Percentiles rank a stretch among this genome's conserved stretches.
phyloP scores from a whole-genome alignment of 805 yeast species.

The Diddensiella santjacobensis region DNA sequence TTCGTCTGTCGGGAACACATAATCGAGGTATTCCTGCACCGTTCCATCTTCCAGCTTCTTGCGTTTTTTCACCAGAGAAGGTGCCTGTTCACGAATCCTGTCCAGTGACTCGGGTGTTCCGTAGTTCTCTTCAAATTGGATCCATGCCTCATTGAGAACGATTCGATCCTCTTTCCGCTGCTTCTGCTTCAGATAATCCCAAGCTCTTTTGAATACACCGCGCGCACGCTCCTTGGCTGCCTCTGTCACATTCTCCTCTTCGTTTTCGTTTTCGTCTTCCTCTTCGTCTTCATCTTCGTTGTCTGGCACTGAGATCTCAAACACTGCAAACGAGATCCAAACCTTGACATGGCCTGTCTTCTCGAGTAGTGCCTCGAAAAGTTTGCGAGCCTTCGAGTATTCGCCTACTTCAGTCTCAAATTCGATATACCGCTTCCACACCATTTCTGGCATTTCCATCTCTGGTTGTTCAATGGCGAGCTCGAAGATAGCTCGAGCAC shows the following conservation, averaged over 20 bases:
- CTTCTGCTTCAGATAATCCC: slow-evolving; percentile 40
- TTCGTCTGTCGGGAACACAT: slow-evolving; percentile 64
- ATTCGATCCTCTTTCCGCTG: slow-evolving; percentile 44
- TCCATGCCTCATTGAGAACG: slow-evolving; percentile 56
- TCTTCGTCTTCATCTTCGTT: slow-evolving; percentile 44
- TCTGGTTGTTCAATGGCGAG: slow-evolving; percentile 41
- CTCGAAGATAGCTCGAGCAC: slow-evolving; percentile 62
- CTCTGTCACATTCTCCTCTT: slow-evolving; percentile 46
- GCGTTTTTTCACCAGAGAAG: slow-evolving; percentile 48
- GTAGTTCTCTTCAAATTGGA: slow-evolving; percentile 58
- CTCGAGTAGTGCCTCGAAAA: slow-evolving; percentile 43
- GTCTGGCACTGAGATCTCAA: slow-evolving; percentile 57
- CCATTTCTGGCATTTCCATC: slow-evolving; percentile 27
- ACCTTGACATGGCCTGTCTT: slow-evolving; percentile 35
- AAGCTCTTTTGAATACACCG: slow-evolving; percentile 51
- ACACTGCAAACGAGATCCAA: slow-evolving; percentile 68
- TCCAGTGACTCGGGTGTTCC: slow-evolving; percentile 45
- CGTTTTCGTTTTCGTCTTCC: slow-evolving; percentile 44
- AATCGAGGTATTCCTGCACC: slow-evolving; percentile 55
- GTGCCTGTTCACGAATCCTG: slow-evolving; percentile 46
- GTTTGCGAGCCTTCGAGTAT: slow-evolving; percentile 50
- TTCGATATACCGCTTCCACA: slow-evolving; percentile 47
- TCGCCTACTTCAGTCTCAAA: slow-evolving; percentile 58
- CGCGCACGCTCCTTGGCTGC: slow-evolving; percentile 53
- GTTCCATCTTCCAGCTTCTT: slow-evolving; percentile 41